These are phyloP conservation scores for Calonectria henricotiae DNA, from an alignment of 2,329 filamentous ascomycete species.

Conservation along the genomic window DNA sequence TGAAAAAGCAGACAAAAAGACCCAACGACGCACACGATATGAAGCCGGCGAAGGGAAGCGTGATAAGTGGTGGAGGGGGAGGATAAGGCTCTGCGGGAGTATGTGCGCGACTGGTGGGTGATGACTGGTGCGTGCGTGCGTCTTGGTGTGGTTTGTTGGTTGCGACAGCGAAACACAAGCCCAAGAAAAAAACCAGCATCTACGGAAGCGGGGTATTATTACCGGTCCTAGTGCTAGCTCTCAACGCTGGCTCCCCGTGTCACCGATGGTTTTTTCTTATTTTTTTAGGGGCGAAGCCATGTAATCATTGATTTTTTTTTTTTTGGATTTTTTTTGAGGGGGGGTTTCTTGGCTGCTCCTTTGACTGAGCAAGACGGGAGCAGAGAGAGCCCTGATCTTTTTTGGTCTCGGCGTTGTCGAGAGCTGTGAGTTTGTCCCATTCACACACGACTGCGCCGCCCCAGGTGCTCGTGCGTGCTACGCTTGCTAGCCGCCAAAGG, in stretches of 20 bases:
- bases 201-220: conserved; percentile 32
- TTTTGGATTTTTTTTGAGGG: not conserved
- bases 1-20: conserved; percentile 40
- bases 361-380: not conserved
- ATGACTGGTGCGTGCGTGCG: conserved; percentile 17
- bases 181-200: conserved; percentile 21
- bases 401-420: not conserved
- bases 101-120: conserved; percentile 28
- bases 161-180: conserved; percentile 20
- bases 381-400: not conserved
- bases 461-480: not conserved
- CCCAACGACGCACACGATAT: conserved; percentile 38
- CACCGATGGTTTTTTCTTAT: not conserved
- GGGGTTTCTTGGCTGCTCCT: not conserved
- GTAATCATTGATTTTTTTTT: not conserved
- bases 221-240: conserved; percentile 12
- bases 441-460: conserved; percentile 7
- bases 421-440: conserved; percentile 1
- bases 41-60: conserved; percentile 42
- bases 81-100: conserved; percentile 38
- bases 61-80: conserved; percentile 26
- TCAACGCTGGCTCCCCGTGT: conserved; percentile 13
- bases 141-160: conserved; percentile 25
- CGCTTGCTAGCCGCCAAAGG: conserved; percentile 25
- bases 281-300: not conserved